Base-by-base conservation (phyloP, 345 rosid genomes). In the Camelina hispida region DNA sequence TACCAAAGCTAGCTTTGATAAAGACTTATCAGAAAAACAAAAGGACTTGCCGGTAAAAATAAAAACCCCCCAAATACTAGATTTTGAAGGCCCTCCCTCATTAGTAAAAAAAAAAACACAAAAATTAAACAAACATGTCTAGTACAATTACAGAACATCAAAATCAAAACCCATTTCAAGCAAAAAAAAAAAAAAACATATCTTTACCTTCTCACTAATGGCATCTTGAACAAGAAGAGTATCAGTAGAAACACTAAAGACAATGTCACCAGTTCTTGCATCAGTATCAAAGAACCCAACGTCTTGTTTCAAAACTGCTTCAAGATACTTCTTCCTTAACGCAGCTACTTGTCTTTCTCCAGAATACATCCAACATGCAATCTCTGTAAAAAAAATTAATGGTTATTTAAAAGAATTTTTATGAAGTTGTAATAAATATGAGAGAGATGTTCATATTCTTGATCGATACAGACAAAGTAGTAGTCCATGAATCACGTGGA, bases 221-320 rank as follows among this genome's bases (percentile, higher is more conserved):
- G 99, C 99, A 75, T 95, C 99, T 91, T 95, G 99, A 71, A 95
- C 97, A 43, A 95, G 97, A 71, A 95, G 91, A 62, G 99, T 95
- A 80, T 95, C 99, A 9, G 99, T 95, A 20, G 99, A 95, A 77
- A 95, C 96, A 82, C 97, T 89, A 76, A 95, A 95, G 83, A 95
- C 99, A 70, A 95, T 87, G 64, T 95, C 99, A 12, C 97, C 98
- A 58, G 99, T 95, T 85, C 97, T 86, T 20, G 99, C 99, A 84
- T 95, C 99, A 4, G 99, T 95, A 72, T 95, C 99, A 75, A 90
- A 95, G 84, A 92, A 95, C 0, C 98, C 99, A 68, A 95, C 99
- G 73, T 95, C 99, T 84, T 95, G 99, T 74, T 88, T 92, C 80
- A 95, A 73, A 53, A 92, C 99, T 30, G 99, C 93, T 79, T 95